phyloP scores from a whole-genome alignment of 345 rosid genomes.

The Salix brachista region DNA sequence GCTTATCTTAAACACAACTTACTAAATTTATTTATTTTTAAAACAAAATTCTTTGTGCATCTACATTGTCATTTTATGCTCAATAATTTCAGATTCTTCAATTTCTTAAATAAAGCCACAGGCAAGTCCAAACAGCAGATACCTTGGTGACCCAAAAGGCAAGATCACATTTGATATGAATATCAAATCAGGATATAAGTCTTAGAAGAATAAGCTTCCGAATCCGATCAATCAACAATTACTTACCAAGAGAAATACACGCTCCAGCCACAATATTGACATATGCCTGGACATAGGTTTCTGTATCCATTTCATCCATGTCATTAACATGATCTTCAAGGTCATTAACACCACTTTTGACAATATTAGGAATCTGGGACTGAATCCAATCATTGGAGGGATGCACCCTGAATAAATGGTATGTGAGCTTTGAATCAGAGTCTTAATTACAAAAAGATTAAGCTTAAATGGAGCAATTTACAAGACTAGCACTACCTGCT shows the following conservation, averaged over 20 bases:
- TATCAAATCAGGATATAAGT: no score
- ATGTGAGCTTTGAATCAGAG: slow-evolving; percentile 14
- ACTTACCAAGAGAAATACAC: slow-evolving; percentile 83
- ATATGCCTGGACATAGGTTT: slow-evolving; percentile 83
- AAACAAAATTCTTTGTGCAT: no score
- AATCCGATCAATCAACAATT: slow-evolving; percentile 11
- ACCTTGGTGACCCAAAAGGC: no score
- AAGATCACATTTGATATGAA: no score
- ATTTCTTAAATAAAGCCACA: no score
- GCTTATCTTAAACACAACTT: no score
- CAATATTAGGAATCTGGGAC: slow-evolving; percentile 81
- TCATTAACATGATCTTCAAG: slow-evolving; percentile 59
- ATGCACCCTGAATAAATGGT: slow-evolving; percentile 50
- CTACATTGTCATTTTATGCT: no score
- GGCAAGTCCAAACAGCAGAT: no score
- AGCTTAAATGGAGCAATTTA: slow-evolving; percentile 10
- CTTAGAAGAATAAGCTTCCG: background rate
- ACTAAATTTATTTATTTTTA: no score
- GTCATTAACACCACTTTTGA: slow-evolving; percentile 54
- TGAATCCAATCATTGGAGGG: slow-evolving; percentile 86
- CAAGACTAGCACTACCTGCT: slow-evolving; percentile 51
- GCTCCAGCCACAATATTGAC: slow-evolving; percentile 90
- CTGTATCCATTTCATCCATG: slow-evolving; percentile 69
- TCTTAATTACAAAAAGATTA: slow-evolving; percentile 15
- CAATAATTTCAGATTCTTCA: no score